Base-by-base conservation (phyloP, 306 rosid genomes). In the Quercus gilva region DNA sequence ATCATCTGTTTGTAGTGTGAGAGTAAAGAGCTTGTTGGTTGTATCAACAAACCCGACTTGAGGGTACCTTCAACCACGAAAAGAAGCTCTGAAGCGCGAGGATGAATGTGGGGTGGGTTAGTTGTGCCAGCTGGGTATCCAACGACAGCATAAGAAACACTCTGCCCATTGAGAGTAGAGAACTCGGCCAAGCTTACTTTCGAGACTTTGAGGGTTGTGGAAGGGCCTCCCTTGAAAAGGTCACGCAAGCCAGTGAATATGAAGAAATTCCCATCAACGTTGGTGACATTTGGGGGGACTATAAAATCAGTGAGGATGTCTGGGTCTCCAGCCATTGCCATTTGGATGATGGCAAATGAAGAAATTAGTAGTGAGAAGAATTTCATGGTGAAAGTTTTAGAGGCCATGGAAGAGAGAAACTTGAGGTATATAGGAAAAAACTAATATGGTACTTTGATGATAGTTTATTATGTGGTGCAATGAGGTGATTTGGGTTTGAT, bases 171-270 rank as follows among this genome's bases (percentile, higher is more conserved):
- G 0, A 91, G 85, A 0, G 90, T 83, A 0, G 88, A 91, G 49
- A 91, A 89, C 51, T 91, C 87, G 0, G 2, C 25, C 75, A 80
- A 2, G 51, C 74, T 84, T 26, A 84, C 92, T 61, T 91, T 89
- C 1, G 26, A 9, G 1, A 25, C 85, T 37, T 70, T 88, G 55
- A 91, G 87, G 1, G 79, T 17, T 21, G 83, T 74, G 19, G 80
- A 74, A 2, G 73, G 55, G 5, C 4, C 20, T 10, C 13, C 70
- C 0, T 14, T 82, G 2, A 81, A 31, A 1, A 87, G 73, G 25
- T 9, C 45, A 1, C 89, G 86, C 0, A 87, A 17, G 61, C 89
- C 89, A 0, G 85, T 84, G 72, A 25, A 85, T 20, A 90, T 89
- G 90, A 92, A 92, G 82, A 81, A 92, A 72, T 57, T 78, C 1